Percentiles rank a stretch among this genome's conserved stretches.
Conservation (phyloP, 148 eudicot genomes). For the Pharnaceum exiguum region DNA sequence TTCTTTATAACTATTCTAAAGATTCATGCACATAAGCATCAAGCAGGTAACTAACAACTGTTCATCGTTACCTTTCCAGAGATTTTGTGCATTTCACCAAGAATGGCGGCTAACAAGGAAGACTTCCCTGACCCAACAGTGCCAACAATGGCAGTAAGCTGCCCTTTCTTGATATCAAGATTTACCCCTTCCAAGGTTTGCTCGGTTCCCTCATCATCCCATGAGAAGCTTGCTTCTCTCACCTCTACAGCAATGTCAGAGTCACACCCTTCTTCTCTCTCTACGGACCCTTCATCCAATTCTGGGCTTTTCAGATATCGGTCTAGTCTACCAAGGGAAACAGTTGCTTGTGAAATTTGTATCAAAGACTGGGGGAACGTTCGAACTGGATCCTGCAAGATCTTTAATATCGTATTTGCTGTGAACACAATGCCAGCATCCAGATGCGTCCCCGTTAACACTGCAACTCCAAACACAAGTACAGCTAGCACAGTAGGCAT, state of each 20-base stretch:
- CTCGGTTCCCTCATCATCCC: slow-evolving; percentile 38
- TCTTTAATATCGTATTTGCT: slow-evolving; percentile 84
- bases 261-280: slow-evolving; percentile 41
- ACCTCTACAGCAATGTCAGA: slow-evolving; percentile 70
- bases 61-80: too few species aligned
- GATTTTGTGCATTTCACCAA: too few species aligned
- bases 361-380: slow-evolving; percentile 84
- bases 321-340: slow-evolving; percentile 83
- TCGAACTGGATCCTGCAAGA: slow-evolving; percentile 84
- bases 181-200: slow-evolving; percentile 32
- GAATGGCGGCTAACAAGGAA: too few species aligned
- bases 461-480: slow-evolving; percentile 69
- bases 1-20: too few species aligned
- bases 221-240: slow-evolving; percentile 44
- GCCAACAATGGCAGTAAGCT: slow-evolving; percentile 59
- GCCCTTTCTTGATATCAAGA: slow-evolving; percentile 31
- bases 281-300: slow-evolving; percentile 63
- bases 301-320: slow-evolving; percentile 70
- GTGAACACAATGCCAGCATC: slow-evolving; percentile 86
- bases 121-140: slow-evolving; percentile 75
- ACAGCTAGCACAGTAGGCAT: slow-evolving; percentile 92
- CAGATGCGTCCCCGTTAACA: slow-evolving; percentile 65
- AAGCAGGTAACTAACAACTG: too few species aligned
- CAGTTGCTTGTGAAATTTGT: slow-evolving; percentile 92
- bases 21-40: too few species aligned